These are phyloP conservation scores for Sporothrix dimorphospora DNA, from an alignment of 2,329 filamentous ascomycete species.

Conservation along the genomic window DNA sequence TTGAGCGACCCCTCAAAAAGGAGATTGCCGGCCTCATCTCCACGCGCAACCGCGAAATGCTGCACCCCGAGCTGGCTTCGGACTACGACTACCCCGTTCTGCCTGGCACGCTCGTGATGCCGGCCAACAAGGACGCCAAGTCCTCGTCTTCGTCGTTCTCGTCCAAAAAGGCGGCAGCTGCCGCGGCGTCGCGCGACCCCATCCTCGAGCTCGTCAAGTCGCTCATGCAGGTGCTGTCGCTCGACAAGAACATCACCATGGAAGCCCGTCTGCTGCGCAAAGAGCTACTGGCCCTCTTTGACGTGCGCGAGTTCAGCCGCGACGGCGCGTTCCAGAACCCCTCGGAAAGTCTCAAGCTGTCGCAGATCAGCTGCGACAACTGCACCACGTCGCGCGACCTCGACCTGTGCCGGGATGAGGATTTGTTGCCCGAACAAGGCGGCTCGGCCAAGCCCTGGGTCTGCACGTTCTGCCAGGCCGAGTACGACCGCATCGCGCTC, in stretches of 20 bases:
- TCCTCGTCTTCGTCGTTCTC: conserved; percentile 23
- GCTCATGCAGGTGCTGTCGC: conserved; percentile 86
- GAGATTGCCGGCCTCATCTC: conserved; percentile 81
- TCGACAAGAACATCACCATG: conserved; percentile 87
- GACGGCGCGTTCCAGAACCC: conserved; percentile 90
- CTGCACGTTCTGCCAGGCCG: conserved; percentile 74
- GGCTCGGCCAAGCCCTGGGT: conserved; percentile 60
- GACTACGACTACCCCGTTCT: conserved; percentile 87
- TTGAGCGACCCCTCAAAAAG: conserved; percentile 88
- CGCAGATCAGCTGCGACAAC: conserved; percentile 81
- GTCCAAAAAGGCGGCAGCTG: conserved; percentile 27
- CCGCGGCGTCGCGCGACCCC: conserved; percentile 61
- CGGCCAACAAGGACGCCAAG: conserved; percentile 28
- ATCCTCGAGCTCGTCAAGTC: conserved; percentile 89
- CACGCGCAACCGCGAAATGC: conserved; percentile 83
- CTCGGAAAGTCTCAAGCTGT: conserved; percentile 70
- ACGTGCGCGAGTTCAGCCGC: conserved; percentile 89
- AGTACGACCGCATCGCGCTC: conserved; percentile 76
- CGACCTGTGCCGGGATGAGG: conserved; percentile 88
- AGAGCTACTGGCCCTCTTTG: conserved; percentile 86
- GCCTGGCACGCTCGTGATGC: conserved; percentile 63
- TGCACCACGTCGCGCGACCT: conserved; percentile 89
- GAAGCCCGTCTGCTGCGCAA: conserved; percentile 88
- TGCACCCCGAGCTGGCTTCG: conserved; percentile 82
- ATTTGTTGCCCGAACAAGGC: conserved; percentile 63